phyloP scores from a whole-genome alignment of 768 basidiomycete genomes.

The Lactifluus volemus region DNA sequence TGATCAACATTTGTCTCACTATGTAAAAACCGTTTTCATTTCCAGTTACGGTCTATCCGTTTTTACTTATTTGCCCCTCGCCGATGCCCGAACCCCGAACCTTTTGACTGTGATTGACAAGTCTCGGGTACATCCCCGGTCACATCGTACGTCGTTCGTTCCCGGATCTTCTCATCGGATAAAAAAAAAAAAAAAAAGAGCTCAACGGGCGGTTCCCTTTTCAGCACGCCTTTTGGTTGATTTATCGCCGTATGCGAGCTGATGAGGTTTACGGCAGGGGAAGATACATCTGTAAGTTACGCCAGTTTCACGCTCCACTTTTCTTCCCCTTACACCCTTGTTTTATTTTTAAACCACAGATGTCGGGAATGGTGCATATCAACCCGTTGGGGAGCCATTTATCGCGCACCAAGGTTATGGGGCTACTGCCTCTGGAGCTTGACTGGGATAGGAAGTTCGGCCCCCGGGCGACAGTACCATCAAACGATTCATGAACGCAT shows the following conservation, averaged over 20 bases:
- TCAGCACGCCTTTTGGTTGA: conserved; percentile 82
- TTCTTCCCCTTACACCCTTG: no score
- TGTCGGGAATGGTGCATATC: conserved; percentile 25
- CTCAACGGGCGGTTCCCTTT: no score
- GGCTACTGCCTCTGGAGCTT: not conserved
- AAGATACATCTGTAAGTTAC: conserved; percentile 62
- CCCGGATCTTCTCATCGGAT: not conserved
- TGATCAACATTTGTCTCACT: conserved; percentile 77
- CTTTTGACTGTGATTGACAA: conserved; percentile 20
- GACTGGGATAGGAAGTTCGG: not conserved
- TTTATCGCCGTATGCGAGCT: conserved; percentile 84
- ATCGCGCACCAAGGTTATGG: conserved; percentile 7
- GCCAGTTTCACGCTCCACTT: not conserved
- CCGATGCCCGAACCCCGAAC: conserved; percentile 13
- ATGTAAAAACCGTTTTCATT: no score
- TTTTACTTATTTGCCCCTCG: no score
- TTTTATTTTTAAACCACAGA: conserved; percentile 18
- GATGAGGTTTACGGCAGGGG: conserved; percentile 74
- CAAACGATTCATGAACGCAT: no score
- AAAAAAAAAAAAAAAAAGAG: no score
- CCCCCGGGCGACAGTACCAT: not conserved
- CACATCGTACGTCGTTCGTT: conserved; percentile 32
- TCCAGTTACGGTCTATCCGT: no score
- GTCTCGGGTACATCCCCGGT: conserved; percentile 72
- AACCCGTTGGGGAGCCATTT: not conserved